These are phyloP conservation scores for Canavalia gladiata DNA, from an alignment of 306 rosid species.

Conservation along the genomic window DNA sequence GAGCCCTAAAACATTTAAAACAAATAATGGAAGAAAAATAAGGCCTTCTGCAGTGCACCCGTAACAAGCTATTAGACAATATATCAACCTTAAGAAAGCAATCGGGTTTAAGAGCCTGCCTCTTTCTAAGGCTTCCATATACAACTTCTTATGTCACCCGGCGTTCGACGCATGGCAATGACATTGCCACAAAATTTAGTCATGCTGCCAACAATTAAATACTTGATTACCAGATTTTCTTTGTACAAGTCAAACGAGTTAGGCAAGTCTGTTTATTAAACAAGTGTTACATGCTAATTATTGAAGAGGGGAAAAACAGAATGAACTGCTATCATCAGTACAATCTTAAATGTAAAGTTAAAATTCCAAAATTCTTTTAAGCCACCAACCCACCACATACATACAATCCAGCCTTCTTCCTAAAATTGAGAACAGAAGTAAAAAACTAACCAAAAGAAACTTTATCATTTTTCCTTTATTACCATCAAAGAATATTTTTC, in stretches of 20 bases:
- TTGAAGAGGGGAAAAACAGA: neutral
- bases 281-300: constrained; percentile 25
- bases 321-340: constrained; percentile 24
- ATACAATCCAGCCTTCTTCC: constrained; percentile 5
- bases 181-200: constrained; percentile 20
- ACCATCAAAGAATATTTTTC: constrained; percentile 17
- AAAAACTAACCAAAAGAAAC: neutral
- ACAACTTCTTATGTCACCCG: constrained; percentile 16
- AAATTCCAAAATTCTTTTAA: neutral
- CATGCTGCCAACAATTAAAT: constrained; percentile 24
- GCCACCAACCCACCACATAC: neutral
- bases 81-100: neutral
- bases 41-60: no score
- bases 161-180: constrained; percentile 22
- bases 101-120: neutral
- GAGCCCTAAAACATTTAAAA: no score
- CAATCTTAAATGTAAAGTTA: neutral
- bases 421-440: neutral
- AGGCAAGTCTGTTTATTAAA: constrained; percentile 23
- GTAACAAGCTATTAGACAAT: no score
- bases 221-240: constrained; percentile 39
- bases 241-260: constrained; percentile 23
- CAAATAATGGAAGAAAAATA: no score
- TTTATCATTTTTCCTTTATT: neutral
- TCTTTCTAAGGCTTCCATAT: constrained; percentile 17